Percentiles rank a stretch among this genome's conserved stretches.
Evolutionary conservation across 345 rosid genomes (phyloP).

Genomic region (Camelina sativa): DNA sequence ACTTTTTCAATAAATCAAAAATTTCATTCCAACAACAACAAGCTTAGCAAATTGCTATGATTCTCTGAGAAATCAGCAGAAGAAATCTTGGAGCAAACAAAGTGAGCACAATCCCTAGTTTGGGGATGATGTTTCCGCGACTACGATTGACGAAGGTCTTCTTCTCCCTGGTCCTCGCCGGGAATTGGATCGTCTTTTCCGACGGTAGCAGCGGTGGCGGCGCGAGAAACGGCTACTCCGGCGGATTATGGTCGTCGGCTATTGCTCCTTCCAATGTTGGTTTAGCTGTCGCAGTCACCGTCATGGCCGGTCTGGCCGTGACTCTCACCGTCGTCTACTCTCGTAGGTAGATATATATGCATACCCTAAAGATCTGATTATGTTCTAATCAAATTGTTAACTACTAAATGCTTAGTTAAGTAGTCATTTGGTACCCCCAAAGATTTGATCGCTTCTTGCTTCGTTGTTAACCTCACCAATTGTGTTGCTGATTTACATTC

Average conservation of each 20-base stretch:
- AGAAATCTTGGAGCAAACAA: slow-evolving; percentile 18
- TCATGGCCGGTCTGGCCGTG: slow-evolving; percentile 80
- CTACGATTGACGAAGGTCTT: slow-evolving; percentile 42
- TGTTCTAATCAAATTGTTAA: slow-evolving; percentile 23
- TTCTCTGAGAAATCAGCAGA: slow-evolving; percentile 24
- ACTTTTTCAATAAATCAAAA: slow-evolving; percentile 16
- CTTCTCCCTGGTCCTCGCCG: slow-evolving; percentile 47
- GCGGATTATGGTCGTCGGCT: slow-evolving; percentile 53
- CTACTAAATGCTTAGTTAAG: slow-evolving; percentile 25
- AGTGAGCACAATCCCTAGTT: slow-evolving; percentile 44
- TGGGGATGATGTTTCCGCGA: slow-evolving; percentile 51
- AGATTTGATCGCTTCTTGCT: slow-evolving; percentile 53
- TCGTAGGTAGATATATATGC: slow-evolving; percentile 51
- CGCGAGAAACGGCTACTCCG: slow-evolving; percentile 49
- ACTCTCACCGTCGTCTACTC: slow-evolving; percentile 66
- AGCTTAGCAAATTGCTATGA: slow-evolving; percentile 26
- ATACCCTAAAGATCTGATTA: slow-evolving; percentile 26
- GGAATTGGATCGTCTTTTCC: slow-evolving; percentile 57
- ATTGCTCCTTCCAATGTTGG: slow-evolving; percentile 58
- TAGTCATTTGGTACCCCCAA: slow-evolving; percentile 7
- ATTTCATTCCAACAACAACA: background rate
- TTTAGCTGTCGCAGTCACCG: slow-evolving; percentile 67
- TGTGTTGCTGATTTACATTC: slow-evolving; percentile 41
- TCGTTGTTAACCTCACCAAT: slow-evolving; percentile 60
- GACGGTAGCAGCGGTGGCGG: slow-evolving; percentile 50